A percentile compares a stretch with the other conserved stretches of the same genome.
phyloP scores from a whole-genome alignment of 2,329 filamentous ascomycete species.

The Fonsecaea pugnacius region DNA sequence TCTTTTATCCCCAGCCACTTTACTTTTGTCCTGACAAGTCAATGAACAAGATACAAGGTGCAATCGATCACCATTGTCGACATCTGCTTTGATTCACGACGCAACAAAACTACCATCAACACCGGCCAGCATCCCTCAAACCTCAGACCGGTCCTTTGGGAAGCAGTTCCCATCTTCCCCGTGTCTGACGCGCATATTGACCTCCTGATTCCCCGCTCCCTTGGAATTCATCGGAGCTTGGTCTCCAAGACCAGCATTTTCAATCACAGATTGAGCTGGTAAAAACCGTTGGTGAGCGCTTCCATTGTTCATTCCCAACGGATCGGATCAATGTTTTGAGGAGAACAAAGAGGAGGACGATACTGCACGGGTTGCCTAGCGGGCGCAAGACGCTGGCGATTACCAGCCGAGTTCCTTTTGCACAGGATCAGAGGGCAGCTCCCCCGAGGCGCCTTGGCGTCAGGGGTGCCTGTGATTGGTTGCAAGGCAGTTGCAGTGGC shows the following conservation, averaged over 20 bases:
- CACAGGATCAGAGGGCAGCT: conserved; percentile 6
- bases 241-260: background rate
- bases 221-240: background rate
- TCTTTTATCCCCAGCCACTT: conserved; percentile 9
- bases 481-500: conserved; percentile 17
- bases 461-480: conserved; percentile 5
- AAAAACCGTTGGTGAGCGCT: background rate
- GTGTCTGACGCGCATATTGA: conserved; percentile 14
- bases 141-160: background rate
- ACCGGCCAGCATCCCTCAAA: background rate
- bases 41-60: background rate
- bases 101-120: background rate
- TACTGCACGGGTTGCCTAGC: background rate
- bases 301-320: background rate
- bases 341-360: background rate
- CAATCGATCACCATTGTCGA: background rate
- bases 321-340: background rate
- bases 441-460: conserved; percentile 11
- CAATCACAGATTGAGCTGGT: background rate
- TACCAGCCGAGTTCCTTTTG: conserved; percentile 6
- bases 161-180: background rate
- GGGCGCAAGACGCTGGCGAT: background rate
- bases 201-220: background rate
- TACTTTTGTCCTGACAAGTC: background rate
- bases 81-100: background rate